Evolutionary conservation across 306 rosid species (phyloP).

Genomic region (Cucurbita ficifolia): DNA sequence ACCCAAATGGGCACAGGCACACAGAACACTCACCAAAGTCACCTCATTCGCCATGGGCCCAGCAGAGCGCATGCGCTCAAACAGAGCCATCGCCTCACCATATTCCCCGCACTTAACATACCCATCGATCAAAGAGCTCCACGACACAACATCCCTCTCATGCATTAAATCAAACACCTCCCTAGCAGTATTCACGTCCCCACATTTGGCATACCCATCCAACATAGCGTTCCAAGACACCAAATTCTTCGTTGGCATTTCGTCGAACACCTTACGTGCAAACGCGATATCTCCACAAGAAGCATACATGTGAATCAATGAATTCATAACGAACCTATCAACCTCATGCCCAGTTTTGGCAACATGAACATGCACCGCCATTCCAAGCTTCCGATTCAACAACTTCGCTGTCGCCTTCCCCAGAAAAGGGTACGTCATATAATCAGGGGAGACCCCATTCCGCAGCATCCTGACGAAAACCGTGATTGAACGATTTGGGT

Average conservation of each 20-base stretch:
- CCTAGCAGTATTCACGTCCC: slow-evolving; percentile 32
- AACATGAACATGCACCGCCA: slow-evolving; percentile 46
- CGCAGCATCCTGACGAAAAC: slow-evolving; percentile 46
- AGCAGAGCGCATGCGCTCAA: slow-evolving; percentile 30
- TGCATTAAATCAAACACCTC: slow-evolving; percentile 49
- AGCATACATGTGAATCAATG: slow-evolving; percentile 41
- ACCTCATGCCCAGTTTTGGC: slow-evolving; percentile 35
- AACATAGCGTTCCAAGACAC: slow-evolving; percentile 12
- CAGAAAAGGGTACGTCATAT: slow-evolving; percentile 69
- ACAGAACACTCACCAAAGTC: slow-evolving; percentile 49
- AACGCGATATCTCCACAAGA: slow-evolving; percentile 29
- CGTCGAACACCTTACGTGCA: slow-evolving; percentile 48
- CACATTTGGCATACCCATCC: slow-evolving; percentile 69
- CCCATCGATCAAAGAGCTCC: slow-evolving; percentile 56
- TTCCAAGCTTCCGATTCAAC: slow-evolving; percentile 32
- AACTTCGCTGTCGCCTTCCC: slow-evolving; percentile 54
- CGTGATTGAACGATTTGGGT: slow-evolving; percentile 35
- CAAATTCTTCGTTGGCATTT: slow-evolving; percentile 25
- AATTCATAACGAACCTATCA: slow-evolving; percentile 44
- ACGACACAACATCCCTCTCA: slow-evolving; percentile 51
- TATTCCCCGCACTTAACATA: neutral
- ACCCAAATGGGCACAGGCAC: slow-evolving; percentile 65
- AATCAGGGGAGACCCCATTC: slow-evolving; percentile 39
- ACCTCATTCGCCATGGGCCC: slow-evolving; percentile 19
- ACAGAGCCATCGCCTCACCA: slow-evolving; percentile 13